Percentiles rank a stretch among this genome's conserved stretches.
These are phyloP conservation scores for Phytophthora pseudosyringae DNA, from an alignment of 352 stramenopile genomes.

Conservation along the genomic window DNA sequence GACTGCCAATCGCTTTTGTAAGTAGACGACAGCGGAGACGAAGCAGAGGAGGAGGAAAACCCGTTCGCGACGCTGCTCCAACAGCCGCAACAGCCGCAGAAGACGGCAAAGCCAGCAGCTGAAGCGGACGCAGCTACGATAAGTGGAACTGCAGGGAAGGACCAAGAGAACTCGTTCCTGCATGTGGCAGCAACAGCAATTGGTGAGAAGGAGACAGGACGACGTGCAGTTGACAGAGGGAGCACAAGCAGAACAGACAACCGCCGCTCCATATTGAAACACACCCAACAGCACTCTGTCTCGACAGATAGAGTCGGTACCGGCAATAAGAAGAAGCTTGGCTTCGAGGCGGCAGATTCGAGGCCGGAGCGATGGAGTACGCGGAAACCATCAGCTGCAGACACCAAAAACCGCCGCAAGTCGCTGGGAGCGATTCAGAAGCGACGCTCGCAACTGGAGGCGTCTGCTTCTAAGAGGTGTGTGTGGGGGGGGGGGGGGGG, in stretches of 20 bases:
- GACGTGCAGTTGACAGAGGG: background rate
- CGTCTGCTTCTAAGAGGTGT: conserved; percentile 32
- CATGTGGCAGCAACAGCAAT: background rate
- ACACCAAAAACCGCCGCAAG: conserved; percentile 45
- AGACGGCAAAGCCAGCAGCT: conserved; percentile 3
- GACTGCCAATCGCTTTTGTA: conserved; percentile 13
- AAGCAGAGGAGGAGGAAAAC: conserved; percentile 50
- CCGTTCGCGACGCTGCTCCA: conserved; percentile 71
- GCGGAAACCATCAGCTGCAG: conserved; percentile 31
- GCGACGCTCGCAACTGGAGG: conserved; percentile 32
- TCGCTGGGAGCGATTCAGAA: conserved; percentile 44
- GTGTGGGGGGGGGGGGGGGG: no score
- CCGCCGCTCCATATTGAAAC: conserved; percentile 27
- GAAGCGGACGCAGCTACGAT: background rate
- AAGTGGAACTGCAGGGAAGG: background rate
- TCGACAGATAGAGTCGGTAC: background rate
- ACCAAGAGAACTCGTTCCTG: background rate
- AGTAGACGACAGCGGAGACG: conserved; percentile 41
- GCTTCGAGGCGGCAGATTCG: conserved; percentile 56
- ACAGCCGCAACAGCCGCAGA: conserved; percentile 24
- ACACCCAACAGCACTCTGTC: conserved; percentile 9
- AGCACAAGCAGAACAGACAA: background rate
- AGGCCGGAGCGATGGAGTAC: conserved; percentile 56
- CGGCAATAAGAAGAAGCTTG: conserved; percentile 30
- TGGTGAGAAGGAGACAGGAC: background rate